Evolutionary conservation across 352 stramenopile species (phyloP), one percentile per base, ranked within the genome.

Genomic region (Phytophthora citrophthora): DNA sequence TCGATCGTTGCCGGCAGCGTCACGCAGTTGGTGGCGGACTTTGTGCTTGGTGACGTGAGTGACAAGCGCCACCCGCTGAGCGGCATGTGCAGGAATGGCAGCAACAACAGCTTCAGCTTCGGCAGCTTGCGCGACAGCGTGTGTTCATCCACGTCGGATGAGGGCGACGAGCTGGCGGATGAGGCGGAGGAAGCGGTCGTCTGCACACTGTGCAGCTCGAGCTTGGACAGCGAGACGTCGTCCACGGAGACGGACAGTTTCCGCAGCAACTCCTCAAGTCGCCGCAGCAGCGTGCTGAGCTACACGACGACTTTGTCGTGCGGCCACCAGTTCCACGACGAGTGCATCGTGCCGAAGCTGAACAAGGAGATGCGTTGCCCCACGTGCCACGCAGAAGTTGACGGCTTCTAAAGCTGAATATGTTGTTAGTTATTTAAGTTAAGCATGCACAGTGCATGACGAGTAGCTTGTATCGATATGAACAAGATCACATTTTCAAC

Each of bases 291-390:
- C n/a, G 36, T 41, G 7, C n/a, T 41, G 13, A 41, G 36, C 36
- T 41, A 41, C 36, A 41, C 36, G 13, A 41, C 36, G 36, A 41
- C 36, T 6, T 10, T 41, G 36, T 41, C 36, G n/a, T 41, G 36
- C 7, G 36, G 36, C 36, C 36, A 41, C 36, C 36, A 41, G n/a
- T 41, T 41, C 36, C 36, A 41, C n/a, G 36, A 41, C 15, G 36
- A 41, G 36, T 88, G 79, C 66, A 82, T 86, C 50, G 46, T 88
- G 34, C 12, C 60, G 34, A 74, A 76, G 59, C 69, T 88, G 31
- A 88, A 88, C 66, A 68, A 78, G 53, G 55, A 65, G 34, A 67
- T 86, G 59, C 45, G 27, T 5, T 88, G 79, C 45, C 79, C 76
- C 7, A 67, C 76, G 26, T 86, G 76, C 46, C 70, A 46, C 20